phyloP scores from a whole-genome alignment of 2,329 filamentous ascomycete species.

The Neofusicoccum cordaticola region DNA sequence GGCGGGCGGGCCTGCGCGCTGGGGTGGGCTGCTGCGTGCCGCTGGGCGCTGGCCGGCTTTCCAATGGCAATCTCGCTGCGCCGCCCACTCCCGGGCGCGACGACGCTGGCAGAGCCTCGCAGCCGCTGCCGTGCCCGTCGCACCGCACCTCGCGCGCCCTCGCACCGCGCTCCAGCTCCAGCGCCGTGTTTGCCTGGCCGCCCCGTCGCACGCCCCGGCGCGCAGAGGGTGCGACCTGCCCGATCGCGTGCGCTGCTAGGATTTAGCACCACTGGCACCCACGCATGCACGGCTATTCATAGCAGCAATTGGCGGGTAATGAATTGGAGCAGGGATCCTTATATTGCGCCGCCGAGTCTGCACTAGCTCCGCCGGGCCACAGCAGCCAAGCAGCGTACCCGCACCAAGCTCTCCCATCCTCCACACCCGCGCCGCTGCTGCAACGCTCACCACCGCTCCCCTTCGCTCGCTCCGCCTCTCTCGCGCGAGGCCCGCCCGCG shows the following conservation, averaged over 20 bases:
- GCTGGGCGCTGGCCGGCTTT: neutral
- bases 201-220: slow-evolving; percentile 1
- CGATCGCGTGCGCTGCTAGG: slow-evolving; percentile 13
- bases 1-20: neutral
- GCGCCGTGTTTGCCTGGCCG: slow-evolving; percentile 6
- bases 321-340: slow-evolving; percentile 5
- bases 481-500: slow-evolving; percentile 14
- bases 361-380: slow-evolving; percentile 13
- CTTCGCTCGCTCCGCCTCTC: slow-evolving; percentile 11
- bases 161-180: neutral
- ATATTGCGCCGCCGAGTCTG: slow-evolving; percentile 16
- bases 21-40: slow-evolving; percentile 1
- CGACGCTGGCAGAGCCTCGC: neutral
- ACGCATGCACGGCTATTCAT: slow-evolving; percentile 16
- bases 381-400: slow-evolving; percentile 16
- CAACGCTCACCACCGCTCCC: slow-evolving; percentile 2
- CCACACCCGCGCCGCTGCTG: slow-evolving; percentile 13
- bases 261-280: slow-evolving; percentile 8
- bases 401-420: slow-evolving; percentile 17
- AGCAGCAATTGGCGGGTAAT: slow-evolving; percentile 16
- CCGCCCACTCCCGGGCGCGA: neutral
- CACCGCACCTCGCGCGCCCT: neutral
- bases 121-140: neutral
- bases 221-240: slow-evolving; percentile 9
- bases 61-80: neutral